Base-by-base conservation (phyloP, 192 early-diverging fungal species). In the Rhizophagus sp. region DNA sequence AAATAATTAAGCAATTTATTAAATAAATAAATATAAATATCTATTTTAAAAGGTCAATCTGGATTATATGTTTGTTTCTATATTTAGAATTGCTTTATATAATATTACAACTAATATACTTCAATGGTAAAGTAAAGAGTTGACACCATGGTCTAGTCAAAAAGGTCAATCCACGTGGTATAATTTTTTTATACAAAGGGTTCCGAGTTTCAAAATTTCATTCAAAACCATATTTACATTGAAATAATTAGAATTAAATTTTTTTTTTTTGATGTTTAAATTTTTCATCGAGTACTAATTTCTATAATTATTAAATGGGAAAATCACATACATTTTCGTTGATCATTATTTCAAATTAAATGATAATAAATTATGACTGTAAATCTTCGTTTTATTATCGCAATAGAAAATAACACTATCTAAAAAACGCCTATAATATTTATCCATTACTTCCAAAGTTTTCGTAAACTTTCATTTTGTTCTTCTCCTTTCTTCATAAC, bases 401-500 rank as follows among this genome's bases (percentile, higher is more conserved):
- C 22, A 57, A 57, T 57, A 57, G 12, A n/a, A 57, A 52, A 57
- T 22, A 6, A 22, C 22, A 19, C 0, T 57, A 57, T 22, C 15
- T 57, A 57, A 17, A 11, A 6, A 19, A 57, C 13, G 19, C 17
- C 13, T 5, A 52, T 19, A 22, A 22, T 1, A 4, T 5, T 0
- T 22, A 22, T 70, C 78, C 78, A 24, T 73, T 91, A 99, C 91
- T 99, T 99, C 95, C 97, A 99, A 76, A 99, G 90, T 87, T 99
- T 99, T 87, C 95, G 94, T 79, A 99, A 92, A 87, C 92, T 94
- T 85, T 95, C 97, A 90, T 97, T 97, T 85, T 94, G 92, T 83
- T 98, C 96, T 83, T 94, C 94, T 82, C 97, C 97, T 87, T 98
- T 97, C 94, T 98, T 98, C 93, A 98, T 94, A 67, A 99, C 94